These are phyloP conservation scores for Pseudozyma tsukubaensis DNA, from an alignment of 1,284 basidiomycete genomes.

Conservation along the genomic window DNA sequence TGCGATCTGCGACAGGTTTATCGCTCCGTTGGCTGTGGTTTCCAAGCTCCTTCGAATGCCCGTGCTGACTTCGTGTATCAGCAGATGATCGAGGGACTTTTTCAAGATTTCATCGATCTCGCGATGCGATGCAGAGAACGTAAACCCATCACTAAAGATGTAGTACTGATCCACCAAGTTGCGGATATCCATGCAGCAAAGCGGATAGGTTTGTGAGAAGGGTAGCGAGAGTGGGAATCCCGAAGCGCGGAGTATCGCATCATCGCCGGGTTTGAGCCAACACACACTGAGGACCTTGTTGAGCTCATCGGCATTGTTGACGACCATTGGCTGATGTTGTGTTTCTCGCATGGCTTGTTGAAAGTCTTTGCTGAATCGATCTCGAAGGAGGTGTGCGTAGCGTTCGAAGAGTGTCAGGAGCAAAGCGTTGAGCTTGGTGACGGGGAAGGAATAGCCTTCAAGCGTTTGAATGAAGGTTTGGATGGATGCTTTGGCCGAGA, in stretches of 20 bases:
- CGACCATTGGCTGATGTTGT: conserved; percentile 90
- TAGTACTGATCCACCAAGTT: conserved; percentile 96
- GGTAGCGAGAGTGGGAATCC: conserved; percentile 82
- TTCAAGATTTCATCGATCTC: conserved; percentile 92
- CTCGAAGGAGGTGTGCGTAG: conserved; percentile 84
- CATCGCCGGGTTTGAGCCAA: conserved; percentile 77
- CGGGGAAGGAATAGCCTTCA: conserved; percentile 84
- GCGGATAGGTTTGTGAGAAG: conserved; percentile 94
- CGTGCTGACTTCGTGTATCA: conserved; percentile 83
- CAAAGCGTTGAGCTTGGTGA: conserved; percentile 83
- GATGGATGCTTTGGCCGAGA: conserved; percentile 85
- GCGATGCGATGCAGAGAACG: conserved; percentile 76
- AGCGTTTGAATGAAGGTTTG: conserved; percentile 91
- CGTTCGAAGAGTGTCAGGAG: conserved; percentile 89
- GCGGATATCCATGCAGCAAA: conserved; percentile 95
- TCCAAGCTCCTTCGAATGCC: conserved; percentile 80
- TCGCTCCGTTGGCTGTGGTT: conserved; percentile 73
- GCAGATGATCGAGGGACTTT: conserved; percentile 88
- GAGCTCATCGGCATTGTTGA: conserved; percentile 79
- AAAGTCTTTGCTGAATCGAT: conserved; percentile 80
- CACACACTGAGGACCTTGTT: conserved; percentile 83
- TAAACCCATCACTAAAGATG: conserved; percentile 92
- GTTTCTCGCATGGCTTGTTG: conserved; percentile 77
- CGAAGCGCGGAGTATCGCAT: conserved; percentile 26
- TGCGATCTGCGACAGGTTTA: conserved; percentile 88